Evolutionary conservation across 495 filamentous ascomycete species (phyloP).

Genomic region (Niebla homalea): DNA sequence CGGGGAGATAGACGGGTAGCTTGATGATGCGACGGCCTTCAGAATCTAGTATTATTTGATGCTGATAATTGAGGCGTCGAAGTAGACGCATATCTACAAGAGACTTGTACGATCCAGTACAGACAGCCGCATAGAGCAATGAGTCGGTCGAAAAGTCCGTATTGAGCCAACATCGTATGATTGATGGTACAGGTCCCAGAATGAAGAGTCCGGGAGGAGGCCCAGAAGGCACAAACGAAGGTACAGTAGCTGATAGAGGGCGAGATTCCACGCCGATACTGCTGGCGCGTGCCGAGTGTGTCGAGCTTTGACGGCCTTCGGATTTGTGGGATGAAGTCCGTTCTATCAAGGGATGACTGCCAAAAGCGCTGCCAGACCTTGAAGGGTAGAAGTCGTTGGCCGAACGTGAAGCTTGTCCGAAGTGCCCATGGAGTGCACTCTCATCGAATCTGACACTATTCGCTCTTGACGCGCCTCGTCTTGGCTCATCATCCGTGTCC

Average conservation of each 20-base stretch:
- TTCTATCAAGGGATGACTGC: constrained; percentile 74
- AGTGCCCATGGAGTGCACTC: constrained; percentile 82
- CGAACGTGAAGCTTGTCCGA: constrained; percentile 66
- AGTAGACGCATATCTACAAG: constrained; percentile 60
- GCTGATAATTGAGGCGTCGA: constrained; percentile 53
- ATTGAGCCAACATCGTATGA: constrained; percentile 91
- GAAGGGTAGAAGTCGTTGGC: constrained; percentile 67
- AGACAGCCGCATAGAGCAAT: constrained; percentile 81
- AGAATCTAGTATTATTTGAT: constrained; percentile 47
- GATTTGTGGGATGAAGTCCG: constrained; percentile 88
- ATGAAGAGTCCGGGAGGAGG: constrained; percentile 73
- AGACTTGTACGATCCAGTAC: constrained; percentile 82
- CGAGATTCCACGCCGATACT: constrained; percentile 69
- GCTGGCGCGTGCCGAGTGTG: constrained; percentile 63
- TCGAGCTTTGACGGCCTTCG: constrained; percentile 86
- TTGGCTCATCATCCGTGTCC: constrained; percentile 79
- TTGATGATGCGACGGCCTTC: constrained; percentile 55
- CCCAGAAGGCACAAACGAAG: constrained; percentile 50
- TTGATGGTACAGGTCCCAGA: constrained; percentile 75
- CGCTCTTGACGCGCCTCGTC: constrained; percentile 81
- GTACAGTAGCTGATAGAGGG: constrained; percentile 50
- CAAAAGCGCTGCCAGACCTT: constrained; percentile 68
- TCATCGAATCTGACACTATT: constrained; percentile 99
- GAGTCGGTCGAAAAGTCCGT: constrained; percentile 74
- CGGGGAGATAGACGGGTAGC: constrained; percentile 74